Base-by-base conservation (phyloP, 2,329 filamentous ascomycete species). In the Fusarium graminum region DNA sequence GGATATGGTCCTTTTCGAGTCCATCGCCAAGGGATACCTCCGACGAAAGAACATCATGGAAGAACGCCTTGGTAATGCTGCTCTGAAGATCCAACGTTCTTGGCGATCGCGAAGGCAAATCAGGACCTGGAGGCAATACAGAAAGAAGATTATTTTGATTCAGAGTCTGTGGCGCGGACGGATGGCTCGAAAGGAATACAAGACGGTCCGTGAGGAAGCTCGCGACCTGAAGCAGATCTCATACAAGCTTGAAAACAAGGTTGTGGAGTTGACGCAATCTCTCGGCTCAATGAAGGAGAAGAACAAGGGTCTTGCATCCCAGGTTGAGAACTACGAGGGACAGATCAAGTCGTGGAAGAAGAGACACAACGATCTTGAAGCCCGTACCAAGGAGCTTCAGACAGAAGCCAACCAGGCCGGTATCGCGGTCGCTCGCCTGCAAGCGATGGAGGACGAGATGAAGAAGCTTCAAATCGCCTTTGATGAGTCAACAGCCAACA, bases 181-280 rank as follows among this genome's bases (percentile, higher is more conserved):
- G 79, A 76, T 80, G 66, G 94, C 95, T 54, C 89, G 95, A 69
- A 88, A 85, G 69, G 89, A 88, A 46, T 99, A 99, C 85, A 98
- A 97, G 87, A 88, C 84, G 72, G 82, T 97, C 63, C 92, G 95
- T 70, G 94, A 97, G 80, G 95, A 99, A 80, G 95, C 95, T 68
- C 92, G 95, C 75, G 96, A 99, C 82, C 87, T 99, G 78, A 98
- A 98, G 85, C 94, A 98, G 80, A 99, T 99, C 72, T 98, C 95
- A 4, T 99, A 99, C 85, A 98, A 97, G 84, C 84, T 99, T 73
- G 95, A 99, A 80, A 98, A 99, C 86, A 99, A 99, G 88, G 95
- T 99, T 65, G 93, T 99, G 65, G 95, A 99, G 82, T 86, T 99
- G 74, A 99, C 95, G 2, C 95, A 99, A 79, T 92, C 91, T 47